These are phyloP conservation scores for Arachis hypogaea DNA, from an alignment of 306 rosid species.

Conservation along the genomic window DNA sequence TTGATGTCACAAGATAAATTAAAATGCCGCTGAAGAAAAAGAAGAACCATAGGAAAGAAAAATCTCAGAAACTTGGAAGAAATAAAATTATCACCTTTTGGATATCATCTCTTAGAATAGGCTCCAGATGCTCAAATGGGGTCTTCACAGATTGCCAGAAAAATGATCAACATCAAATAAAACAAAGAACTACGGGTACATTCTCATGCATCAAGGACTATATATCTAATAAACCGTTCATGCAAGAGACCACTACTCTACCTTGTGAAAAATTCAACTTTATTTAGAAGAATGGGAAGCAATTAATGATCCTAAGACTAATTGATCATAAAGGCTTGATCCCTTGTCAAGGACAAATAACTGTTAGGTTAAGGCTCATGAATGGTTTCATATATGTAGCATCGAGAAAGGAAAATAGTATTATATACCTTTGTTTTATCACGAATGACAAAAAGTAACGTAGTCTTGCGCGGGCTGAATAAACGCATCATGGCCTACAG, in stretches of 20 bases:
- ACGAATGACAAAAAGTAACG: conserved; percentile 70
- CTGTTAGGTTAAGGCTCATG: not conserved
- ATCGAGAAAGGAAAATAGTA: conserved; percentile 4
- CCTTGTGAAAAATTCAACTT: not conserved
- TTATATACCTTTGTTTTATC: conserved; percentile 68
- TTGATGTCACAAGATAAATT: conserved; percentile 1
- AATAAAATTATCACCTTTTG: conserved; percentile 50
- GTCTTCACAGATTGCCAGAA: conserved; percentile 47
- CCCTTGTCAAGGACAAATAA: not conserved
- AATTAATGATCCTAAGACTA: not conserved
- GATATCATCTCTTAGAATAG: conserved; percentile 69
- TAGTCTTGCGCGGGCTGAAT: conserved; percentile 69
- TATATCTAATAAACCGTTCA: not conserved
- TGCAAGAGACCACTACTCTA: not conserved
- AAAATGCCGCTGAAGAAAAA: conserved; percentile 9
- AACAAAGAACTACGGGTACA: not conserved
- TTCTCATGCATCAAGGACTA: not conserved
- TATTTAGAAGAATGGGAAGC: not conserved
- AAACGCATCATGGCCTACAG: conserved; percentile 71
- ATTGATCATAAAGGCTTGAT: not conserved
- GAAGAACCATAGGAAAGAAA: not conserved
- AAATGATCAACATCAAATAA: conserved; percentile 15
- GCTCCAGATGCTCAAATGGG: conserved; percentile 58
- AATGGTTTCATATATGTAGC: not conserved
- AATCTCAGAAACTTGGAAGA: not conserved